Evolutionary conservation across 2,329 filamentous ascomycete species (phyloP).

Genomic region (Purpureocillium takamizusanense): DNA sequence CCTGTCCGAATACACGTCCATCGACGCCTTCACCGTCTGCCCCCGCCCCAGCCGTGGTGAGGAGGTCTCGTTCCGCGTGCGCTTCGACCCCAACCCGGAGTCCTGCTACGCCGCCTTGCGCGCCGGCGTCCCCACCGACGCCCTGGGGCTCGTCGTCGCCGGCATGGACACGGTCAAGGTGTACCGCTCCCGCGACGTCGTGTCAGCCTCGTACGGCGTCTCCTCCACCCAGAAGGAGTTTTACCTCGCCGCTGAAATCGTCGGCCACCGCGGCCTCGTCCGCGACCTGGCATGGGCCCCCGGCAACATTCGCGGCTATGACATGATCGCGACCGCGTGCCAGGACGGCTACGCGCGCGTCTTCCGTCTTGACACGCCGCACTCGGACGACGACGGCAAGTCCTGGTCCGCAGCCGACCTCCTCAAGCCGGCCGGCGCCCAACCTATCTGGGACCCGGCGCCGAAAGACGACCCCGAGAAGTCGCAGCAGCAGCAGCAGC

Average conservation of each 20-base stretch:
- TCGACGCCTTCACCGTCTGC: constrained; percentile 71
- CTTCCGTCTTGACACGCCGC: constrained; percentile 66
- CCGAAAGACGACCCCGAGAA: constrained; percentile 18
- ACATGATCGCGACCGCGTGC: constrained; percentile 83
- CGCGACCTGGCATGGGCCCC: constrained; percentile 89
- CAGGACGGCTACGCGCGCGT: constrained; percentile 86
- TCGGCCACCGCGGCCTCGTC: constrained; percentile 66
- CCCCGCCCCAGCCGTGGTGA: constrained; percentile 66
- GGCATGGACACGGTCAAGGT: constrained; percentile 77
- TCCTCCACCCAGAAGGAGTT: constrained; percentile 62
- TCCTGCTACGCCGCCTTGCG: constrained; percentile 68
- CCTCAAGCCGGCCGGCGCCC: constrained; percentile 21
- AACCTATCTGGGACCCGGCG: constrained; percentile 15
- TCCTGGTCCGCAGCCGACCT: constrained; percentile 41
- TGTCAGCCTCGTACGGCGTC: constrained; percentile 41
- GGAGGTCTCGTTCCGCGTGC: constrained; percentile 77
- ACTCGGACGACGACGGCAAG: constrained; percentile 34
- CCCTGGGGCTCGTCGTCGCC: constrained; percentile 74
- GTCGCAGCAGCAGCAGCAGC: constrained; percentile 7
- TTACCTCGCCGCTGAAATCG: constrained; percentile 72
- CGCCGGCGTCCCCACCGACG: constrained; percentile 72
- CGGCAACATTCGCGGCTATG: constrained; percentile 81
- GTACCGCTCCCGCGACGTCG: constrained; percentile 63
- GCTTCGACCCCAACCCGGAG: constrained; percentile 81
- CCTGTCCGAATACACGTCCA: constrained; percentile 62